These are phyloP conservation scores for Hypoxylon rickii DNA, from an alignment of 495 filamentous ascomycete genomes.

Conservation along the genomic window DNA sequence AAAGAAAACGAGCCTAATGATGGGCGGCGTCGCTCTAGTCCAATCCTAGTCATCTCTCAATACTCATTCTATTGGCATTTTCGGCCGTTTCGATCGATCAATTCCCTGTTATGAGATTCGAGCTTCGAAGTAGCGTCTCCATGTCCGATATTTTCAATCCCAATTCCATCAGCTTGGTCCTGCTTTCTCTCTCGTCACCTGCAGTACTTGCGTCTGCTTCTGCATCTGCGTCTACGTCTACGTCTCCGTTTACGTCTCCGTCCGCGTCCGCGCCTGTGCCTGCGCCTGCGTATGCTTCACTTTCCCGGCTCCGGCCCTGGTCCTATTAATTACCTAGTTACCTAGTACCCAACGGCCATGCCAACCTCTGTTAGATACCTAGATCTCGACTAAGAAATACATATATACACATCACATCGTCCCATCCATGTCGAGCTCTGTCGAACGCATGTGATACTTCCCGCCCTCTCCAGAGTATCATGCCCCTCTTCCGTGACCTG, in stretches of 20 bases:
- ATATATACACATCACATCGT: neutral
- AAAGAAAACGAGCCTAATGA: slow-evolving; percentile 10
- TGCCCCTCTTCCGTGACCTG: slow-evolving; percentile 34
- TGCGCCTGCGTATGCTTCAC: no score
- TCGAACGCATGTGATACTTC: slow-evolving; percentile 12
- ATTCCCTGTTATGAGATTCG: slow-evolving; percentile 27
- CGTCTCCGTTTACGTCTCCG: no score
- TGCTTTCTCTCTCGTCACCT: slow-evolving; percentile 16
- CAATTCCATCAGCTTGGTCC: slow-evolving; percentile 7
- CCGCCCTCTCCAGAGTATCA: slow-evolving; percentile 9
- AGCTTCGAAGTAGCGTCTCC: slow-evolving; percentile 29
- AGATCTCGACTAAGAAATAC: neutral
- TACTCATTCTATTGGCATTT: slow-evolving; percentile 20
- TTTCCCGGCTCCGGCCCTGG: no score
- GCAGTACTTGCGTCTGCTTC: neutral
- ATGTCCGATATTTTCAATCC: slow-evolving; percentile 24
- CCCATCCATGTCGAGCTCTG: neutral
- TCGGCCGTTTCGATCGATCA: slow-evolving; percentile 3
- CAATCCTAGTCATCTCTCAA: slow-evolving; percentile 22
- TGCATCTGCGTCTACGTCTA: neutral
- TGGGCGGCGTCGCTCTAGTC: slow-evolving; percentile 27
- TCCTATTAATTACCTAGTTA: no score
- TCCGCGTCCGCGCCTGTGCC: no score
- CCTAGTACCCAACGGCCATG: slow-evolving; percentile 16
- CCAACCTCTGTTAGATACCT: slow-evolving; percentile 14